Base-by-base conservation (phyloP, 2,329 filamentous ascomycete genomes). In the Apiospora malaysiana region DNA sequence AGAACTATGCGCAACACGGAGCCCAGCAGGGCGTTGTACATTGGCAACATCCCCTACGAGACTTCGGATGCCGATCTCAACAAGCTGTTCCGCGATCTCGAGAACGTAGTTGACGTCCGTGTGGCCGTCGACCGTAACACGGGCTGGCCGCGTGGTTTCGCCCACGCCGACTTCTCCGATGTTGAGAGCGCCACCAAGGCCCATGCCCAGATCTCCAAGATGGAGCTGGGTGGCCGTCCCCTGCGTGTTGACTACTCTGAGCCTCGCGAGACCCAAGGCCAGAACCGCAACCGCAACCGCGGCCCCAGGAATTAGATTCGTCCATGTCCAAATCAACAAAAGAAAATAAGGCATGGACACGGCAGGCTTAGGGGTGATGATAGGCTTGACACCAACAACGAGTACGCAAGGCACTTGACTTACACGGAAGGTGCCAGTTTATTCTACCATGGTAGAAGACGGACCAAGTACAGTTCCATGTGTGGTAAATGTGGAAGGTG, bases 1-100 rank as follows among this genome's bases (percentile, higher is more conserved):
- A 32, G 42, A 7, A 16, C 32, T 9, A n/a, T 37, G 40, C 46
- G 25, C 25, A 45, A 25, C 47, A 66, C 10, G 2, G 69, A 82
- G 51, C 90, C 91, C 3, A 87, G 88, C 68, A 89, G 87, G 78
- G 93, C 91, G 1, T 83, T 97, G 45, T 97, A 92, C 84, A 89
- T 97, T 75, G 94, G 94, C 75, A 96, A 96, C 84, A 90, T 97
- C 82, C 91, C 93, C 14, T 96, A 93, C 79, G 93, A 97, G 82
- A 92, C 95, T 84, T 93, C 92, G 10, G 94, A 97, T 78, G 88
- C 89, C 69, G 94, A 97, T 77, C 85, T 97, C 69, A 94, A 95
- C 82, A 86, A 90, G 69, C 82, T 97, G 37, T 95, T 97, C 87
- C 85, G 87, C 71, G 87, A 89, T 32, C 85, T 97, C 72, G 84